Base-by-base conservation (phyloP, 2,329 filamentous ascomycete species). In the Sporothrix mexicana region DNA sequence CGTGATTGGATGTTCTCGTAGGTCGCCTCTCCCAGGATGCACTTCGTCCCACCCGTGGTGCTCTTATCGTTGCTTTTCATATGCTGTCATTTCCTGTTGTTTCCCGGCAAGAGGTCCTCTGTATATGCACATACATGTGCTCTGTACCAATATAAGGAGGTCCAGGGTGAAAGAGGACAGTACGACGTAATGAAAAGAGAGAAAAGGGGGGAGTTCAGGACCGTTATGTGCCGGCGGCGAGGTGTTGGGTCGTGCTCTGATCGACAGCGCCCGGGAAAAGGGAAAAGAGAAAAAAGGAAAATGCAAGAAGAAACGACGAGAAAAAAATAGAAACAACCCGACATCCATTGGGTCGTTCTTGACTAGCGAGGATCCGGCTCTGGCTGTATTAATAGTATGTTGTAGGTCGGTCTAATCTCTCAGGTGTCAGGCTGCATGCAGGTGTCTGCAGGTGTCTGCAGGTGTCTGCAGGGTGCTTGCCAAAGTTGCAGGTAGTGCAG, bases 141-240 rank as follows among this genome's bases (percentile, higher is more conserved):
- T 36, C 30, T 36, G 30, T 36, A 36, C 30, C 4, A 36, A 36
- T 36, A 36, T 7, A 36, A 36, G 30, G 4, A 36, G 30, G 30
- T 36, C 30, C 5, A 36, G 30, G 30, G 30, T 7, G 30, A 36
- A 36, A 7, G 30, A 36, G 30, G 30, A 36, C 30, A 36, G 30
- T 2, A 36, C 30, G 30, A 36, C 30, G 30, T 7, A 36, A 36
- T 36, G 30, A 7, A 36, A 36, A 36, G 30, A 36, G 30, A 36
- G 30, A 36, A 36, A 41, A 43, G 15, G 64, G 45, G n/a, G 30
- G 64, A 6, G 30, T 36, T 36, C 43, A 36, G 23, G 17, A 25
- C 64, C 23, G 70, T 69, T 53, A 71, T 68, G 67, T 72, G 66
- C 64, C 53, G 73, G 70, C 72, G 70, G 74, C 64, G 30, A 51